Evolutionary conservation across 768 basidiomycete genomes (phyloP).

Genomic region (Leccinellum luteum): DNA sequence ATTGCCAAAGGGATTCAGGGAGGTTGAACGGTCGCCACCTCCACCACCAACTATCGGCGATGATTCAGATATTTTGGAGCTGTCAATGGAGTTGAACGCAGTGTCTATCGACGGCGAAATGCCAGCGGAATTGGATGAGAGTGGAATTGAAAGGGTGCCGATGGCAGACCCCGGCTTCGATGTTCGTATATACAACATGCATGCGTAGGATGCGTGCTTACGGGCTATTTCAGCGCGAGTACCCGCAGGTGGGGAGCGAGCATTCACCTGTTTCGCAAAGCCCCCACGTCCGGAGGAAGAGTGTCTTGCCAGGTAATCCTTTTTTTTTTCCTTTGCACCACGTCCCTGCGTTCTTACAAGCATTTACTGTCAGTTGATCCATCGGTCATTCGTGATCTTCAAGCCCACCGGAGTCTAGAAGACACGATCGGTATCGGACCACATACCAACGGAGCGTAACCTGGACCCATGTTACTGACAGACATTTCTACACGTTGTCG

Average conservation of each 20-base stretch:
- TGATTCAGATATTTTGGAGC: conserved; percentile 82
- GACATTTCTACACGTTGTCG: conserved; percentile 15
- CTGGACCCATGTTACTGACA: conserved; percentile 11
- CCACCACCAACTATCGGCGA: conserved; percentile 75
- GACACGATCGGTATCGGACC: conserved; percentile 39
- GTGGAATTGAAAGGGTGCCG: conserved; percentile 83
- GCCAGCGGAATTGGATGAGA: conserved; percentile 70
- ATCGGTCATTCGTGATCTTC: conserved; percentile 81
- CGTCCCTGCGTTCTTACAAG: conserved; percentile 12
- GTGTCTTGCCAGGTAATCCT: conserved; percentile 78
- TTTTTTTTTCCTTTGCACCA: conserved; percentile 6
- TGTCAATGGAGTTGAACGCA: conserved; percentile 87
- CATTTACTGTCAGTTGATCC: conserved; percentile 70
- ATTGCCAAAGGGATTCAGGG: conserved; percentile 68
- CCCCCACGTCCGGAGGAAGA: conserved; percentile 91
- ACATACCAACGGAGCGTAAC: conserved; percentile 30
- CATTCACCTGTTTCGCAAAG: conserved; percentile 56
- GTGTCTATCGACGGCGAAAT: conserved; percentile 69
- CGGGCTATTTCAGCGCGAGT: conserved; percentile 48
- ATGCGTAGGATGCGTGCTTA: conserved; percentile 17
- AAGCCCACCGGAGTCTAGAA: conserved; percentile 83
- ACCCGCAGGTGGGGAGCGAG: conserved; percentile 64
- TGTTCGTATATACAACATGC: conserved; percentile 47
- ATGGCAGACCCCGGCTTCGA: conserved; percentile 90
- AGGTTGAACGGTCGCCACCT: conserved; percentile 69